Conservation (phyloP, 73 alveolate species). For the Symbiodinium pilosum region DNA sequence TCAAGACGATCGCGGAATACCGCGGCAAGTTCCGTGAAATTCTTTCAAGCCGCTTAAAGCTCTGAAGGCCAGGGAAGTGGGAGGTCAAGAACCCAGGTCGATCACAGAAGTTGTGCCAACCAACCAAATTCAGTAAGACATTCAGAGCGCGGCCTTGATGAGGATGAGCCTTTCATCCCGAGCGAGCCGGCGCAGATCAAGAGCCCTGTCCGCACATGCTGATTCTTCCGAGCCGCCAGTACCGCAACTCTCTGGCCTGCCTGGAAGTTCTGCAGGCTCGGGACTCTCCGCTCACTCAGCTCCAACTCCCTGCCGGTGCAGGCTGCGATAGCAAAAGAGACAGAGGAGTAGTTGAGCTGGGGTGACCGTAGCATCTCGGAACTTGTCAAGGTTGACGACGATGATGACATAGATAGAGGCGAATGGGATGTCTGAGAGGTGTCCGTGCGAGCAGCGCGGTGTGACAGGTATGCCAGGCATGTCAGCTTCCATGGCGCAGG, state of each 20-base stretch:
- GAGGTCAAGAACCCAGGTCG: no score
- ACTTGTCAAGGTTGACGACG: slow-evolving; percentile 45
- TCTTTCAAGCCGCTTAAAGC: no score
- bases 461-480: slow-evolving; percentile 1
- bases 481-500: slow-evolving; percentile 7
- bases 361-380: background rate
- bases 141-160: background rate
- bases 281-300: slow-evolving; percentile 46
- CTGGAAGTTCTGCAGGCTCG: slow-evolving; percentile 12
- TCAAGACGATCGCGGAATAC: no score
- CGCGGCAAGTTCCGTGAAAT: no score
- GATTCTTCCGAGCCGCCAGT: background rate
- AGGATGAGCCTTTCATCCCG: slow-evolving; percentile 56
- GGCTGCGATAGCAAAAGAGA: background rate
- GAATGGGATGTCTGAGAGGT: no score
- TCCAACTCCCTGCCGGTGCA: slow-evolving; percentile 64
- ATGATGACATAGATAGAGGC: slow-evolving; percentile 63
- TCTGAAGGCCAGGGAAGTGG: no score
- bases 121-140: no score
- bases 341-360: background rate
- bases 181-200: slow-evolving; percentile 84
- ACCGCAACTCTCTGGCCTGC: background rate
- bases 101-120: no score
- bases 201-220: background rate
- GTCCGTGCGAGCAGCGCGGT: no score